Evolutionary conservation across 1,284 basidiomycete species (phyloP).

Genomic region (Takashimella tepidaria): DNA sequence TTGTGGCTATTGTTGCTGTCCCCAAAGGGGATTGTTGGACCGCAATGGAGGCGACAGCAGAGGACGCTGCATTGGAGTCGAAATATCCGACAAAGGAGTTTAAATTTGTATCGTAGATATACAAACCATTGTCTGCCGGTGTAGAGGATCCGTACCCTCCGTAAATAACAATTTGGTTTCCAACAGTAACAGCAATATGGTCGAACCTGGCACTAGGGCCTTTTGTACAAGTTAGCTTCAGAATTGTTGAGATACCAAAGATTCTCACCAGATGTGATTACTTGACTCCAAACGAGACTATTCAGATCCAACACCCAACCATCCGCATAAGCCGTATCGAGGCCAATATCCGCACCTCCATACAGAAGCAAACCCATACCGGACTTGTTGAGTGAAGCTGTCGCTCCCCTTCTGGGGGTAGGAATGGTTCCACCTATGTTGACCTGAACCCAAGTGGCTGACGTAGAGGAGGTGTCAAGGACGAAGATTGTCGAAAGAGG

Average conservation of each 20-base stretch:
- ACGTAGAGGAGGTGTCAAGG: conserved; percentile 57
- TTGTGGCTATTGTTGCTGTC: too few relatives aligned
- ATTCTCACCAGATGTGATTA: conserved; percentile 10
- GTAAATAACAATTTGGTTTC: conserved; percentile 62
- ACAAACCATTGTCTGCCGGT: conserved; percentile 19
- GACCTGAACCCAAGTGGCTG: conserved; percentile 55
- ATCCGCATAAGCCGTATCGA: conserved; percentile 59
- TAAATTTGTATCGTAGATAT: conserved; percentile 19
- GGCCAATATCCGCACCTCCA: conserved; percentile 62
- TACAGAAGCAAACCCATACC: conserved; percentile 63
- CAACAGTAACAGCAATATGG: conserved; percentile 63
- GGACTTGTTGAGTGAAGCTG: conserved; percentile 53
- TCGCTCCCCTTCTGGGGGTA: conserved; percentile 62
- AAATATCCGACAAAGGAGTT: neutral
- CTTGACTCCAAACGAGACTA: conserved; percentile 52
- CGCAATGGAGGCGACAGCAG: neutral
- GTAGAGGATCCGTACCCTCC: conserved; percentile 56
- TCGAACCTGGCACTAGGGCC: conserved; percentile 60
- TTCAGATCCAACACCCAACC: conserved; percentile 68
- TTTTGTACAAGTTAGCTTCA: conserved; percentile 11
- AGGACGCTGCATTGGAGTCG: neutral
- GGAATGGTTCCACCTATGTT: conserved; percentile 52
- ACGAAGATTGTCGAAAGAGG: conserved; percentile 60
- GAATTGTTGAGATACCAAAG: neutral
- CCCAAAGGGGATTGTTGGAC: neutral